phyloP scores from a whole-genome alignment of 306 rosid genomes.

The Ammopiptanthus mongolicus region DNA sequence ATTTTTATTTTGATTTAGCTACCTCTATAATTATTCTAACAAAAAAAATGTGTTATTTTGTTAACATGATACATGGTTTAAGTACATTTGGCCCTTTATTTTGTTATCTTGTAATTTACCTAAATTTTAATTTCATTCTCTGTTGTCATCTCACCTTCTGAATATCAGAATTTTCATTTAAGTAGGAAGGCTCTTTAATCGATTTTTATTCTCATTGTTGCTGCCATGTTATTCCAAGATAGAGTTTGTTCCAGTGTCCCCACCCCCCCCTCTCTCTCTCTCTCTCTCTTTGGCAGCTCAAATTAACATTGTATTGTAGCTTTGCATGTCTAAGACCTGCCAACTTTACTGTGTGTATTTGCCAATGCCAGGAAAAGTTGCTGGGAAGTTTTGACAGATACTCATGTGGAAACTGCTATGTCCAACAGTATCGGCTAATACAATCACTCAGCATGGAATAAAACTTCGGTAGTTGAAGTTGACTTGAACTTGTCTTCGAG shows the following conservation, averaged over 20 bases:
- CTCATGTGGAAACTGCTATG: not conserved
- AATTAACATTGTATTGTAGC: not conserved
- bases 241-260: not conserved
- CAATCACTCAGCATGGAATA: not conserved
- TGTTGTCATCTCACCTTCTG: not conserved
- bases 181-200: not conserved
- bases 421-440: not conserved
- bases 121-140: not conserved
- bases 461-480: constrained; percentile 1
- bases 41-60: not conserved
- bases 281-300: not conserved
- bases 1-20: not conserved
- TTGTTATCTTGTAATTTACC: not conserved
- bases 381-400: not conserved
- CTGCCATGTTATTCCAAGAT: not conserved
- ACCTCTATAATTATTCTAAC: not conserved
- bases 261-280: not conserved
- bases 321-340: not conserved
- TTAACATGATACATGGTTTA: not conserved
- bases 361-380: constrained; percentile 20
- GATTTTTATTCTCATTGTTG: not conserved
- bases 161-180: not conserved
- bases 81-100: not conserved
- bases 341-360: constrained; percentile 9
- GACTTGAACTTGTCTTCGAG: not conserved